Evolutionary conservation across 371 early-diverging fungal species (phyloP).

Genomic region (Dinochytrium kinnereticum): DNA sequence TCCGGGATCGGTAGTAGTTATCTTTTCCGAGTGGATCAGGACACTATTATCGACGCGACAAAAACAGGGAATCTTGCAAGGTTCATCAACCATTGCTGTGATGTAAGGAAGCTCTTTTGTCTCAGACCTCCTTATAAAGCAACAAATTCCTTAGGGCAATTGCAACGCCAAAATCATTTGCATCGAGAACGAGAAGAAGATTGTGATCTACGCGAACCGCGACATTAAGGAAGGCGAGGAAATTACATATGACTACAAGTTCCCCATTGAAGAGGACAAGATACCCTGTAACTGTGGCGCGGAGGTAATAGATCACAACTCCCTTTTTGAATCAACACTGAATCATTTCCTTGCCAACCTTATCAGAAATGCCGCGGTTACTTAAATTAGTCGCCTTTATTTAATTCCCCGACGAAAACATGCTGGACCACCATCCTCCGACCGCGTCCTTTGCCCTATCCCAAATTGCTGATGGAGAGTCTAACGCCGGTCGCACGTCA

Average conservation of each 20-base stretch:
- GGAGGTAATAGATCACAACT: slow-evolving; percentile 36
- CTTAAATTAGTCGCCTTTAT: background rate
- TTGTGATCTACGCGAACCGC: slow-evolving; percentile 67
- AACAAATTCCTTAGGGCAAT: slow-evolving; percentile 77
- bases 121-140: background rate
- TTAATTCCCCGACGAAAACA: background rate
- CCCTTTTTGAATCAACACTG: background rate
- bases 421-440: slow-evolving; percentile 14
- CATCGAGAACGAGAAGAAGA: slow-evolving; percentile 82
- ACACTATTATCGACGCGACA: slow-evolving; percentile 98
- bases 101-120: slow-evolving; percentile 59
- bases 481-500: slow-evolving; percentile 59
- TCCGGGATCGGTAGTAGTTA: slow-evolving; percentile 94
- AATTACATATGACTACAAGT: slow-evolving; percentile 99
- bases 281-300: slow-evolving; percentile 95
- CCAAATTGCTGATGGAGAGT: slow-evolving; percentile 38
- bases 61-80: slow-evolving; percentile 95
- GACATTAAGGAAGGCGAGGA: slow-evolving; percentile 88
- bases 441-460: slow-evolving; percentile 34
- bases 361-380: slow-evolving; percentile 9
- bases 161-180: slow-evolving; percentile 93
- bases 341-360: background rate
- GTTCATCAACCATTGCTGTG: slow-evolving; percentile 98
- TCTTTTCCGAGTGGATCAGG: slow-evolving; percentile 95
- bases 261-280: slow-evolving; percentile 89